Conservation (phyloP, 1,139 yeast genomes). For the Hansenula anomala region DNA sequence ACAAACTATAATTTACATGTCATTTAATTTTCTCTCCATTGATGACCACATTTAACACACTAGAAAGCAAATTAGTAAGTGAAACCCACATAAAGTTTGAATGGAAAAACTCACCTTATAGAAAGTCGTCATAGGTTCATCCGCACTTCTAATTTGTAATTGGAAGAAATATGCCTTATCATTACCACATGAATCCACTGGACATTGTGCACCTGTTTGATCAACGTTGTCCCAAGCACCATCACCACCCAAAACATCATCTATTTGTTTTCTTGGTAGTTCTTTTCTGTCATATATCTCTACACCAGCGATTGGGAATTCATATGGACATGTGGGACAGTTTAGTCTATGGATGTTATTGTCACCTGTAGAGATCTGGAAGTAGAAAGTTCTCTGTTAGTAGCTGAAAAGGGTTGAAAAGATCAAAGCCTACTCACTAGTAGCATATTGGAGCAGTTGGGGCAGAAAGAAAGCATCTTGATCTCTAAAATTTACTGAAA, state of each 20-base stretch:
- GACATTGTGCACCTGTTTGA: slow-evolving; percentile 85
- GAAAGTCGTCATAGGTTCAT: slow-evolving; percentile 91
- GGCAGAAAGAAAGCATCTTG: slow-evolving; percentile 89
- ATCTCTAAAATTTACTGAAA: too few relatives aligned
- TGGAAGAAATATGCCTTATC: slow-evolving; percentile 96
- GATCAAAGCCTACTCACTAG: slow-evolving; percentile 32
- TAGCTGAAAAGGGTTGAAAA: too few relatives aligned
- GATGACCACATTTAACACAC: slow-evolving; percentile 90
- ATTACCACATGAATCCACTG: slow-evolving; percentile 78
- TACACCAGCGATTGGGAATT: slow-evolving; percentile 77
- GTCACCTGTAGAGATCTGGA: slow-evolving; percentile 31
- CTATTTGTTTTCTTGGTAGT: slow-evolving; percentile 84
- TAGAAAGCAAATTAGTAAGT: too few relatives aligned
- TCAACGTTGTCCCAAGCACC: slow-evolving; percentile 99
- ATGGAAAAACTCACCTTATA: too few relatives aligned
- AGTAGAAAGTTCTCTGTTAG: too few relatives aligned
- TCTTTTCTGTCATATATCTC: slow-evolving; percentile 82
- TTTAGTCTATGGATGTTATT: slow-evolving; percentile 42
- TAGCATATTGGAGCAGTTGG: slow-evolving; percentile 88
- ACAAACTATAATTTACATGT: too few relatives aligned
- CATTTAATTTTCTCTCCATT: slow-evolving; percentile 95
- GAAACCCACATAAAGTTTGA: too few relatives aligned
- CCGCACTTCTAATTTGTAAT: slow-evolving; percentile 80
- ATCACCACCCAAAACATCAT: slow-evolving; percentile 94
- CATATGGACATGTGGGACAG: slow-evolving; percentile 94